These are phyloP conservation scores for Trichoderma citrinoviride DNA, from an alignment of 2,329 filamentous ascomycete genomes.

Conservation along the genomic window DNA sequence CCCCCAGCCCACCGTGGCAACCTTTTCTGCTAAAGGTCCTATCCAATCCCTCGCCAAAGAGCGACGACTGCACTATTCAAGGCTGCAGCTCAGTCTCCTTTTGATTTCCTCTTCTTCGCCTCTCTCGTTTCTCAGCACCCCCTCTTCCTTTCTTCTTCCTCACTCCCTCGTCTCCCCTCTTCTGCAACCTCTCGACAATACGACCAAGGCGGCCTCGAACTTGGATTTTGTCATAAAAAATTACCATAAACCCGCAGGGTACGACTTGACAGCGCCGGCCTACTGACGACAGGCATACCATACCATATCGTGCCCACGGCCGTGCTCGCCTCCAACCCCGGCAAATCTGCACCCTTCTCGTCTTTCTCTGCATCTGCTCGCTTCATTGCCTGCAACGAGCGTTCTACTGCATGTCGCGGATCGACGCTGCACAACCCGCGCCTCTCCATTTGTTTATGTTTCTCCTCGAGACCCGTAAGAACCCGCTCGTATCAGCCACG, in stretches of 20 bases:
- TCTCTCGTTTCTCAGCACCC: no score
- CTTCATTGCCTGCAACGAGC: slow-evolving; percentile 21
- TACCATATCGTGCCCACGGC: background rate
- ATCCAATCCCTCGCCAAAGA: background rate
- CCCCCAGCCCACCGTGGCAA: slow-evolving; percentile 19
- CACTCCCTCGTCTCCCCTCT: background rate
- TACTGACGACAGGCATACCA: no score
- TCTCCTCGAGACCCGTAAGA: slow-evolving; percentile 15
- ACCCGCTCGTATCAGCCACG: slow-evolving; percentile 16
- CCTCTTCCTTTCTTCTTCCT: background rate
- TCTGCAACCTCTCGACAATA: background rate
- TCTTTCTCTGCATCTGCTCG: slow-evolving; percentile 14
- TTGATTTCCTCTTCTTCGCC: background rate
- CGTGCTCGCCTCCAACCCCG: slow-evolving; percentile 2
- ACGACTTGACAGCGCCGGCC: background rate
- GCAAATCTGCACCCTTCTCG: slow-evolving; percentile 9
- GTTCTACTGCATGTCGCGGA: slow-evolving; percentile 25
- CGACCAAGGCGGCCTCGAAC: background rate
- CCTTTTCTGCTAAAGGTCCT: background rate
- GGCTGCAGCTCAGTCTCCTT: background rate
- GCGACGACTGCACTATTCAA: slow-evolving; percentile 2
- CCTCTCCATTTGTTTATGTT: slow-evolving; percentile 21
- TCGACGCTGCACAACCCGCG: slow-evolving; percentile 25
- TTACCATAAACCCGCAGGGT: background rate
- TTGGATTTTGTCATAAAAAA: background rate